Base-by-base conservation (phyloP, 257 asterid species). In the Cordia subcordata region DNA sequence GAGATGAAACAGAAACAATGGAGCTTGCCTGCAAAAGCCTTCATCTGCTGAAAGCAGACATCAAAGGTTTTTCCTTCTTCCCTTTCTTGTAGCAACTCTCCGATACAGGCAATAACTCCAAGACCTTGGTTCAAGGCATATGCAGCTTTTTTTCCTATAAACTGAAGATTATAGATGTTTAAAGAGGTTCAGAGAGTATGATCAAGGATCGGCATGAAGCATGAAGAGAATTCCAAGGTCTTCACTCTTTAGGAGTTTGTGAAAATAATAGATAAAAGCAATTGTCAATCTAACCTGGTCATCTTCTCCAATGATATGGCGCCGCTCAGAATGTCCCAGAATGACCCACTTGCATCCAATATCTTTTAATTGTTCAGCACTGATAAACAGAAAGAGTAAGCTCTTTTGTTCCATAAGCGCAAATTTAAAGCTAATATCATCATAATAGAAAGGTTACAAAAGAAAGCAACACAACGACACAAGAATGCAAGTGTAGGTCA, bases 21-120 rank as follows among this genome's bases (percentile, higher is more conserved):
- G 15, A 40, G 54, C 60, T 73, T 69, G 67, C 97, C 95, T 53
- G 94, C 94, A 67, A 73, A 93, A 51, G 99, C 97, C 81, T 89
- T 83, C 81, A 93, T 60, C 69, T 93, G 99, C 79, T 65, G 62
- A 72, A 76, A 87, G 77, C 99, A 93, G 46, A 93, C 95, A 67
- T 93, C 99, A 65, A 87, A 93, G 49, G 99, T 93, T 68, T 87
- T 89, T 72, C 97, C 95, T 60, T 85, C 92, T 79, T 86, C 99
- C 75, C 99, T 80, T 66, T 93, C 94, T 74, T 89, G 86, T 72
- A 93, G 51, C 56, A 93, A 81, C 85, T 93, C 99, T 68, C 99
- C 99, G 11, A 93, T 87, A 84, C 97, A 89, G 46, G 97, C 97
- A 58, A 93, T 89, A 22, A 93, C 94, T 65, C 95, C 96, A 37